Percentiles rank a stretch among this genome's conserved stretches.
phyloP scores from a whole-genome alignment of 257 asterid species.

The Cinchona pubescens region DNA sequence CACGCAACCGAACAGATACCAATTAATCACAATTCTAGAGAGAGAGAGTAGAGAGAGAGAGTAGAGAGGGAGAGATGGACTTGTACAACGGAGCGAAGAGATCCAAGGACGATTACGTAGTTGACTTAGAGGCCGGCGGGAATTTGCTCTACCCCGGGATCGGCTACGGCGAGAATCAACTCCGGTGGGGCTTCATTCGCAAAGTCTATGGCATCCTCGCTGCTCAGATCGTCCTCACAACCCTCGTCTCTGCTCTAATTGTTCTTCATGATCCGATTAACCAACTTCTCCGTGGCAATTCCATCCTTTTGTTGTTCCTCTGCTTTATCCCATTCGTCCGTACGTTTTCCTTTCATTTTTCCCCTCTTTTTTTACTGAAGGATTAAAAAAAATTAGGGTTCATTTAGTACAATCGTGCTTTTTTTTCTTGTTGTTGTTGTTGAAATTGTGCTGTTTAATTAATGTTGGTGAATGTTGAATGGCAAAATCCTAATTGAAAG shows the following conservation, averaged over 20 bases:
- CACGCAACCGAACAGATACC: background rate
- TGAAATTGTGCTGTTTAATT: background rate
- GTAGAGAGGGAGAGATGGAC: slow-evolving; percentile 25
- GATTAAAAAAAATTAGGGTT: slow-evolving; percentile 3
- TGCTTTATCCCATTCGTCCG: slow-evolving; percentile 77
- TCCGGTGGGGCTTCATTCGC: slow-evolving; percentile 98
- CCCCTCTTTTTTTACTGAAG: background rate
- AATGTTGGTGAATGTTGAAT: background rate
- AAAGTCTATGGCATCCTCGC: slow-evolving; percentile 87
- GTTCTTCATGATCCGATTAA: slow-evolving; percentile 79
- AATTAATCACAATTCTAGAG: background rate
- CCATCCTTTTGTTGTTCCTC: slow-evolving; percentile 70
- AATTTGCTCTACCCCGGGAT: slow-evolving; percentile 76
- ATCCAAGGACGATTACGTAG: slow-evolving; percentile 29
- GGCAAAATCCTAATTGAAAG: background rate
- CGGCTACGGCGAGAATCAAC: slow-evolving; percentile 86
- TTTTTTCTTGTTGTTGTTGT: background rate
- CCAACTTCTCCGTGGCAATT: slow-evolving; percentile 68
- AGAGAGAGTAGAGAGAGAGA: slow-evolving; percentile 5
- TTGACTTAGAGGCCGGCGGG: slow-evolving; percentile 49
- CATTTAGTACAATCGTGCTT: too few relatives aligned
- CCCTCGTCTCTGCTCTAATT: slow-evolving; percentile 59
- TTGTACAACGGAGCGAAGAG: slow-evolving; percentile 57
- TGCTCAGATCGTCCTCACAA: slow-evolving; percentile 74
- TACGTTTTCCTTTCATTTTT: slow-evolving; percentile 30